A percentile compares a stretch with the other conserved stretches of the same genome.
Evolutionary conservation across 2,329 filamentous ascomycete species (phyloP).

Genomic region (Neospermospora avenae): DNA sequence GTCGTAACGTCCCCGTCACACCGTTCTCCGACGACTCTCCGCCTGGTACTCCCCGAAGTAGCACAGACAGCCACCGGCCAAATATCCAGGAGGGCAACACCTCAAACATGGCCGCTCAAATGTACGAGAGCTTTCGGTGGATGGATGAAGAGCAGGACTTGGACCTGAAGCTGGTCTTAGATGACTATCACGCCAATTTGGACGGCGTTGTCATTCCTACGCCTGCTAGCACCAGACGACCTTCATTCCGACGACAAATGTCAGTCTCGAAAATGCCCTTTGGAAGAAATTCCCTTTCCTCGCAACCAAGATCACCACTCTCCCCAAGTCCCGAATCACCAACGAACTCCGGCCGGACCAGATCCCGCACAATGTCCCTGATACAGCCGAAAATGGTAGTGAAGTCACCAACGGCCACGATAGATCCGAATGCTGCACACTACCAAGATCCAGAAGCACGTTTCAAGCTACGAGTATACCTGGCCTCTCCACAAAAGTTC

Average conservation of each 20-base stretch:
- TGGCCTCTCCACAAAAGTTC: slow-evolving; percentile 89
- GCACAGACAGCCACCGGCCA: slow-evolving; percentile 15
- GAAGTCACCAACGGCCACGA: slow-evolving; percentile 45
- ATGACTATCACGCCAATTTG: slow-evolving; percentile 67
- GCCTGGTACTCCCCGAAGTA: slow-evolving; percentile 27
- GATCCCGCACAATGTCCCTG: slow-evolving; percentile 53
- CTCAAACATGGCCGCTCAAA: slow-evolving; percentile 29
- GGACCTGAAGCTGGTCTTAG: slow-evolving; percentile 62
- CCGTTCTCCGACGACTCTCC: slow-evolving; percentile 33
- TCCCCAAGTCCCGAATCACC: slow-evolving; percentile 29
- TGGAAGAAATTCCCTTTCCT: slow-evolving; percentile 48
- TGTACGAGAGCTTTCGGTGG: slow-evolving; percentile 70
- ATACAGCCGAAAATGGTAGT: slow-evolving; percentile 44
- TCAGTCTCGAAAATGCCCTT: slow-evolving; percentile 68
- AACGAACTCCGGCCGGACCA: slow-evolving; percentile 36
- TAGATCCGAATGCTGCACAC: slow-evolving; percentile 73
- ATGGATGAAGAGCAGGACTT: slow-evolving; percentile 70
- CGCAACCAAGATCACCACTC: slow-evolving; percentile 32
- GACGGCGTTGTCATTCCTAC: slow-evolving; percentile 48
- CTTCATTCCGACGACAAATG: slow-evolving; percentile 67
- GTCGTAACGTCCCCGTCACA: slow-evolving; percentile 34
- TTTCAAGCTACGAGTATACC: slow-evolving; percentile 78
- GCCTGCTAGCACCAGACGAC: slow-evolving; percentile 46
- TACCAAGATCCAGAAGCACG: slow-evolving; percentile 90
- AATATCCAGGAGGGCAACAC: slow-evolving; percentile 13